Conservation (phyloP, 148 eudicot genomes). For the Euryodendron excelsum region DNA sequence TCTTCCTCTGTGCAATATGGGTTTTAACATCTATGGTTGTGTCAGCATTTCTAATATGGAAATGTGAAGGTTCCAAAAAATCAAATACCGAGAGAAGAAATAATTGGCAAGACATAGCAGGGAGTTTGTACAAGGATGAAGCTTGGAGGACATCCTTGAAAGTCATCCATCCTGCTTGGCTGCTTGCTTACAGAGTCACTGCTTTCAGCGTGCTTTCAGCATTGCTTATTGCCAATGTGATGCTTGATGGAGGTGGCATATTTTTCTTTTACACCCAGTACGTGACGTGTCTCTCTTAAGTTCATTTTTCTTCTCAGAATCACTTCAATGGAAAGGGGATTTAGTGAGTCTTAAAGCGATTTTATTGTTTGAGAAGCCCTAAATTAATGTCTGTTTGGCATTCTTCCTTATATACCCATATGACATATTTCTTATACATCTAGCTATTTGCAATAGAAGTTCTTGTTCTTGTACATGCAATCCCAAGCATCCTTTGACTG, state of each 20-base stretch:
- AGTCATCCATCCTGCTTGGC: constrained; percentile 60
- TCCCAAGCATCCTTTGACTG: not conserved
- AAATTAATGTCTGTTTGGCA: not conserved
- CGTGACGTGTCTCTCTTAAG: constrained; percentile 22
- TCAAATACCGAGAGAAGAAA: constrained; percentile 27
- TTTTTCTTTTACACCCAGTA: constrained; percentile 82
- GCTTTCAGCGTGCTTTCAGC: constrained; percentile 55
- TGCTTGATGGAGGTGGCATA: constrained; percentile 47
- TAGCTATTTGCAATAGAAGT: not conserved
- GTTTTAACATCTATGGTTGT: constrained; percentile 38
- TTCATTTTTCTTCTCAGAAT: not conserved
- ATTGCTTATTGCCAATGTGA: constrained; percentile 45
- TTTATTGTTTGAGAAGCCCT: constrained; percentile 5
- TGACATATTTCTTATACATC: not conserved
- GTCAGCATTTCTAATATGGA: constrained; percentile 54
- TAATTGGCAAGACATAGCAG: constrained; percentile 27
- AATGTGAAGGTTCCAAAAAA: constrained; percentile 51
- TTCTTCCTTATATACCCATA: not conserved
- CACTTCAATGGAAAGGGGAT: not conserved
- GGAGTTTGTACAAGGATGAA: constrained; percentile 52
- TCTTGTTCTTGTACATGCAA: not conserved
- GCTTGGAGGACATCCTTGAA: constrained; percentile 68
- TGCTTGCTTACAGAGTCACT: constrained; percentile 59
- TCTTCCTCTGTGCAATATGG: constrained; percentile 69
- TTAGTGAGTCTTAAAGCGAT: not conserved